Evolutionary conservation across 2,329 filamentous ascomycete species (phyloP).

Genomic region (Colletotrichum liriopes): DNA sequence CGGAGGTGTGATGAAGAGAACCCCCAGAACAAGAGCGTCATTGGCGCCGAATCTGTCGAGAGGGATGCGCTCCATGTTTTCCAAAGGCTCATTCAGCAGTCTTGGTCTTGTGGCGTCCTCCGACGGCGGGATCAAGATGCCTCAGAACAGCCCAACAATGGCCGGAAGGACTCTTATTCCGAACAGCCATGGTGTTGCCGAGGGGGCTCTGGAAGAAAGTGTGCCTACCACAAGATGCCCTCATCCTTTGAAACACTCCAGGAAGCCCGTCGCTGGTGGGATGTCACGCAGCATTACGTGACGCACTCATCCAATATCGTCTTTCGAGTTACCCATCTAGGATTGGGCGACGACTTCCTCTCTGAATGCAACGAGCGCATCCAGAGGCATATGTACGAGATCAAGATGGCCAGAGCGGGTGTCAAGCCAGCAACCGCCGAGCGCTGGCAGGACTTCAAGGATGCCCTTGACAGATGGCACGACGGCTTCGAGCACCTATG

Average conservation of each 20-base stretch:
- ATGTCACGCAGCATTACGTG: conserved; percentile 49
- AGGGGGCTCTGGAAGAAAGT: conserved; percentile 31
- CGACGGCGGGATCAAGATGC: conserved; percentile 10
- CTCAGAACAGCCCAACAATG: not conserved
- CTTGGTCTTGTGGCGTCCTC: conserved; percentile 48
- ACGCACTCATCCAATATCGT: conserved; percentile 47
- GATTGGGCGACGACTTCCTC: conserved; percentile 21
- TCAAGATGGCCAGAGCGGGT: conserved; percentile 26
- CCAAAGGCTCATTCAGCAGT: conserved; percentile 50
- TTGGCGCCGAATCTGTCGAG: conserved; percentile 44
- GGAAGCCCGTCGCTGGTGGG: conserved; percentile 51
- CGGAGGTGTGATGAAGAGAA: conserved; percentile 5
- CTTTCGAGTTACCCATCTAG: conserved; percentile 39
- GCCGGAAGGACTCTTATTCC: not conserved
- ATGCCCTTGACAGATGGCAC: conserved; percentile 28
- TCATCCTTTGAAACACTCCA: conserved; percentile 44
- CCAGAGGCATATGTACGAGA: conserved; percentile 13
- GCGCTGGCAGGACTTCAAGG: conserved; percentile 27
- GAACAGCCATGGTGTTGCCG: conserved; percentile 46
- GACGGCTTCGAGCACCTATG: conserved; percentile 47
- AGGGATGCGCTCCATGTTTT: conserved; percentile 50
- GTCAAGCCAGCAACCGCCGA: conserved; percentile 32
- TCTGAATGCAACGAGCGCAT: conserved; percentile 26
- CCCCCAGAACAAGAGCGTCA: not conserved
- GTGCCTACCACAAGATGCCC: conserved; percentile 44